Evolutionary conservation across 768 basidiomycete genomes (phyloP).

Genomic region (Aureoboletus auriporus): DNA sequence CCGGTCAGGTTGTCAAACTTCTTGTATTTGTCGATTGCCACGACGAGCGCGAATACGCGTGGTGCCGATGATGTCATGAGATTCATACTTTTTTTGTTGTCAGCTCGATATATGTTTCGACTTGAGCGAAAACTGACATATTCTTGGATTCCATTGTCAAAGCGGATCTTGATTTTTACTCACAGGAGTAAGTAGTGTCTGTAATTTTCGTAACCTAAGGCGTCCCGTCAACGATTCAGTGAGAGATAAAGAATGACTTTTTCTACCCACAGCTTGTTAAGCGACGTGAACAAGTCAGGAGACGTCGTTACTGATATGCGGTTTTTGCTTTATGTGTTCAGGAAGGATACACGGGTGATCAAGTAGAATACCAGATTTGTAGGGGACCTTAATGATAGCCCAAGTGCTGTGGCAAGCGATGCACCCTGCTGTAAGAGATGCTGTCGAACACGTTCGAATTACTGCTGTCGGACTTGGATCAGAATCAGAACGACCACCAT

Average conservation of each 20-base stretch:
- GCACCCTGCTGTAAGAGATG: too few species aligned
- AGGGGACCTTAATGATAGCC: too few species aligned
- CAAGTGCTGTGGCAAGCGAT: too few species aligned
- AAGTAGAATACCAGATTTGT: too few species aligned
- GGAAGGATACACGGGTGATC: too few species aligned
- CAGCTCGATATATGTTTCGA: neutral
- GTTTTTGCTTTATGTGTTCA: too few species aligned
- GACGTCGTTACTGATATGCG: too few species aligned
- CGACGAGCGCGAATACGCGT: constrained; percentile 17
- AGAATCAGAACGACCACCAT: too few species aligned
- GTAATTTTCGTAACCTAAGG: neutral
- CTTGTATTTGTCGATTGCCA: constrained; percentile 14
- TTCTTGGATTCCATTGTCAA: neutral
- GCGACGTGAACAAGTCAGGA: neutral
- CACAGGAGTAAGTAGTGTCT: neutral
- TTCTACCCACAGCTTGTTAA: neutral
- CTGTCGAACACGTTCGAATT: too few species aligned
- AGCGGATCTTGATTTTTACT: constrained; percentile 6
- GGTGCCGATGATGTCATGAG: neutral
- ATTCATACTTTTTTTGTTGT: neutral
- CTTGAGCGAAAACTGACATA: constrained; percentile 1
- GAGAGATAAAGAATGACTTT: neutral
- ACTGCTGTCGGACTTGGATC: too few species aligned
- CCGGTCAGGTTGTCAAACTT: neutral
- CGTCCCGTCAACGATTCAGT: neutral